phyloP scores from a whole-genome alignment of 495 filamentous ascomycete genomes.

The Hyaloscypha variabilis region DNA sequence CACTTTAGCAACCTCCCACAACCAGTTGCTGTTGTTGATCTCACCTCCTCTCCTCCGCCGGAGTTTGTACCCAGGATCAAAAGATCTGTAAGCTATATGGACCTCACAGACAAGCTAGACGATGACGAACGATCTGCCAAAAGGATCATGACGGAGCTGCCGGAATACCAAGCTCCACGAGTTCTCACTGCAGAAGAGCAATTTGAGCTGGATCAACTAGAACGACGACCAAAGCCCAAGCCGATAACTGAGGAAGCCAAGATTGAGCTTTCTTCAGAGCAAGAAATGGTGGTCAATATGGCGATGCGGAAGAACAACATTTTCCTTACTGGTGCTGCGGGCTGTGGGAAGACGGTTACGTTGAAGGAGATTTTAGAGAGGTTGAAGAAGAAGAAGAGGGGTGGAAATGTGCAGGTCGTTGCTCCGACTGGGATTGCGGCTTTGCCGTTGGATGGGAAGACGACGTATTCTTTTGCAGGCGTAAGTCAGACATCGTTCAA shows the following conservation, averaged over 20 bases:
- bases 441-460: constrained; percentile 53
- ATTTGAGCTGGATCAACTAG: not conserved
- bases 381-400: constrained; percentile 21
- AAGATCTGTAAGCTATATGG: not conserved
- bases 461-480: constrained; percentile 56
- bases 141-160: not conserved
- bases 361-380: constrained; percentile 32
- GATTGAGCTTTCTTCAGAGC: constrained; percentile 38
- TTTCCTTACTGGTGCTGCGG: constrained; percentile 65
- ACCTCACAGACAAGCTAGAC: not conserved
- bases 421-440: constrained; percentile 61
- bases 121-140: not conserved
- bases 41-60: not conserved
- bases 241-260: not conserved
- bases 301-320: constrained; percentile 54
- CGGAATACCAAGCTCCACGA: not conserved
- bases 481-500: constrained; percentile 26
- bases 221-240: not conserved
- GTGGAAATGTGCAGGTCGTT: constrained; percentile 47
- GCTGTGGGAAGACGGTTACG: constrained; percentile 62
- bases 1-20: not conserved
- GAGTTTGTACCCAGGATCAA: not conserved
- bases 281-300: constrained; percentile 48
- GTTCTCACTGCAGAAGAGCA: not conserved
- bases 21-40: not conserved